Conservation (phyloP, 2,329 filamentous ascomycete species). For the Chaetomium olivaceum region DNA sequence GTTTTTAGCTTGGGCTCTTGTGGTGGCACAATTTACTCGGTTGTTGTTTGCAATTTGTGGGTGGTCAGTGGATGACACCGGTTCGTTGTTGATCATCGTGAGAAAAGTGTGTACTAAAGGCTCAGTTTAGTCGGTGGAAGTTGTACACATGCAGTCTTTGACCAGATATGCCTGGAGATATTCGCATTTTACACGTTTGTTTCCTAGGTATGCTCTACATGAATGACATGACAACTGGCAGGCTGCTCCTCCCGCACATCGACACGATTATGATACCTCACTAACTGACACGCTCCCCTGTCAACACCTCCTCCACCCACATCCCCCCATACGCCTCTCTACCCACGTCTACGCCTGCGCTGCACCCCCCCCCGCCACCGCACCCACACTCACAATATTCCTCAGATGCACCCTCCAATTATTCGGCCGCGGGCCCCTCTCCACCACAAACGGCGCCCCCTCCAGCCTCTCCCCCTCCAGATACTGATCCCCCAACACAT, state of each 20-base stretch:
- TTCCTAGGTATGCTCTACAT: neutral
- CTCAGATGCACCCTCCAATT: conserved; percentile 34
- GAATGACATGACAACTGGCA: neutral
- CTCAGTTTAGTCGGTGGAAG: neutral
- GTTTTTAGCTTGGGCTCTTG: neutral
- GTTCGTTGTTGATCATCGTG: neutral
- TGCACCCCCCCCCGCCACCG: neutral
- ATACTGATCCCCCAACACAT: conserved; percentile 26
- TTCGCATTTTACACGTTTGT: neutral
- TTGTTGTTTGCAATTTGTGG: neutral
- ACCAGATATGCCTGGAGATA: neutral
- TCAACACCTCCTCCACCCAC: too few relatives aligned
- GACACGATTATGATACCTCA: too few relatives aligned
- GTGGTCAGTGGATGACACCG: neutral
- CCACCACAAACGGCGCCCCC: conserved; percentile 28
- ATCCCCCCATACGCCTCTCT: too few relatives aligned
- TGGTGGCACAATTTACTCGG: conserved; percentile 18
- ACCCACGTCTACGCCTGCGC: too few relatives aligned
- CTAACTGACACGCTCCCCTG: too few relatives aligned
- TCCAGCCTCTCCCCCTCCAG: conserved; percentile 24
- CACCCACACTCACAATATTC: neutral
- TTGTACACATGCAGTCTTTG: neutral
- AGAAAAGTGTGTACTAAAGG: neutral
- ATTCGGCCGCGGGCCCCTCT: conserved; percentile 32
- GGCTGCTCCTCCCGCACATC: neutral